Percentiles rank a stretch among this genome's conserved stretches.
Conservation (phyloP, 1,284 basidiomycete genomes). For the Tranzscheliella williamsii region DNA sequence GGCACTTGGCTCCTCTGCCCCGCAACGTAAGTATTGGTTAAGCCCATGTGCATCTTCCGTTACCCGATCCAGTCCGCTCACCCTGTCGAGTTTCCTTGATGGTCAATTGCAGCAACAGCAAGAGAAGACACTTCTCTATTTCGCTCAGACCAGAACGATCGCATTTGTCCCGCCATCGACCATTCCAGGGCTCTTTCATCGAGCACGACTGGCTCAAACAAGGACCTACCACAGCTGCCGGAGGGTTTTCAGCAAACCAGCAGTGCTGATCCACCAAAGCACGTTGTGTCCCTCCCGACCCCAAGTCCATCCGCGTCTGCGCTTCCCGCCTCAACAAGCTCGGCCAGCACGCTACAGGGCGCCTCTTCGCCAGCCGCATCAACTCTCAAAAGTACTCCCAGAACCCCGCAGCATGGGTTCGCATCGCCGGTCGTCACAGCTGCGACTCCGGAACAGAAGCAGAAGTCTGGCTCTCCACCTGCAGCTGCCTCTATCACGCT, state of each 20-base stretch:
- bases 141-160: too few species aligned
- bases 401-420: conserved; percentile 6
- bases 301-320: background rate
- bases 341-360: conserved; percentile 8
- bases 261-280: background rate
- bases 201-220: background rate
- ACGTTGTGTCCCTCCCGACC: background rate
- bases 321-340: conserved; percentile 4
- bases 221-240: background rate
- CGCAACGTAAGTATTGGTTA: too few species aligned
- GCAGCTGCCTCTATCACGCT: conserved; percentile 1
- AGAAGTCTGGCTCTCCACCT: background rate
- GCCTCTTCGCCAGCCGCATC: background rate
- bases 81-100: too few species aligned
- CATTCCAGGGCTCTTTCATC: background rate
- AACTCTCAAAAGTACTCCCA: background rate
- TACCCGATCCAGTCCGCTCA: background rate
- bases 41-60: too few species aligned
- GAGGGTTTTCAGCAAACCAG: background rate
- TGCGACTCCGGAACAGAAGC: conserved; percentile 24
- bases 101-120: too few species aligned
- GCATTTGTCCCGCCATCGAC: too few species aligned
- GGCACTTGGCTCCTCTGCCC: too few species aligned
- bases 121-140: too few species aligned
- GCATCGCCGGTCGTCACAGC: conserved; percentile 18